Evolutionary conservation across 1,139 yeast genomes (phyloP), one percentile per base, ranked within the genome.

Genomic region (Eremothecium gossypii): DNA sequence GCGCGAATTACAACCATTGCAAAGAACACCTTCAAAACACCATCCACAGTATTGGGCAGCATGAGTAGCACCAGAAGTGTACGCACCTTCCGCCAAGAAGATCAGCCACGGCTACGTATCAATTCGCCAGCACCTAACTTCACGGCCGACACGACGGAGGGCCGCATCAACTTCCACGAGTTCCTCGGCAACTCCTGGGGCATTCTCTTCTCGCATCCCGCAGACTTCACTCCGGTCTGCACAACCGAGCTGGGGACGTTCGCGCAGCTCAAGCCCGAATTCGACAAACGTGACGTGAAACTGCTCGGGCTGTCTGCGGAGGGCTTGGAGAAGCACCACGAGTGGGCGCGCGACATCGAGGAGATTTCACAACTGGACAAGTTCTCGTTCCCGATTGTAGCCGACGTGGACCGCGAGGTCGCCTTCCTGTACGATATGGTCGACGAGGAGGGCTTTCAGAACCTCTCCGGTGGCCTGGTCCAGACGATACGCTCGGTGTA

Each of bases 231-330:
- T 12, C 96, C 96, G 33, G 95, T 86, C 41, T 86, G 96, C 68
- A 86, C 96, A 54, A 86, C 96, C 42, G 96, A 86, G 70, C 74
- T 86, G 57, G 95, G 96, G 49, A 95, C 95, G 11, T 86, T 86
- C 58, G 85, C 96, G 49, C 74, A 77, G 59, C 73, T 85, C 64
- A 80, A 83, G 68, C 86, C 85, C 30, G 94, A 85, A 63, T 86
- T 86, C 59, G 76, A 75, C 57, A 73, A 79, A 65, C 78, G 95
- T 66, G 76, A 78, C 60, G 82, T 83, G 55, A 85, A 86, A 70
- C 73, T 86, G 64, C 79, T 86, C 61, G 96, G 95, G 44, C 72
- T 86, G 54, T 80, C 91, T 36, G 86, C 93, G 43, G 86, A 85
- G 64, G 78, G 74, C 49, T 76, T 84, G 49, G 83, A 80, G 54